These are phyloP conservation scores for Coemansia sp. DNA, from an alignment of 192 early-diverging fungal genomes.

Conservation along the genomic window DNA sequence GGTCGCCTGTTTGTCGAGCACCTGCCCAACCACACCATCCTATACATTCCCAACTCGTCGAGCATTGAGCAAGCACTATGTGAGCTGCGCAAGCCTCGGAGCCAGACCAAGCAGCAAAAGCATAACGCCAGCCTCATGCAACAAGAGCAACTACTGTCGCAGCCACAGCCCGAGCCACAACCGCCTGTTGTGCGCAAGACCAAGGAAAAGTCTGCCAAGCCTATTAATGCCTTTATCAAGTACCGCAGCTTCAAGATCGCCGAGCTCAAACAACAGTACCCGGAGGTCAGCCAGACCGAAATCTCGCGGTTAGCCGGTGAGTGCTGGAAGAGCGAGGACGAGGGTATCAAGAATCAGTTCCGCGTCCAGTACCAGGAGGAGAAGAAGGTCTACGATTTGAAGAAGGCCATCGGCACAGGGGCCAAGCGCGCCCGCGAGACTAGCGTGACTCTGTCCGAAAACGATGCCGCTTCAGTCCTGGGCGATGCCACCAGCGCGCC, in stretches of 20 bases:
- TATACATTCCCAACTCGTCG: slow-evolving; percentile 36
- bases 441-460: slow-evolving; percentile 28
- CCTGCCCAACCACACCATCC: slow-evolving; percentile 45
- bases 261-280: slow-evolving; percentile 51
- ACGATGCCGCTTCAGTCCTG: slow-evolving; percentile 11
- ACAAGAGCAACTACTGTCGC: slow-evolving; percentile 7
- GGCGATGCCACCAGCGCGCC: slow-evolving; percentile 30
- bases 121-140: slow-evolving; percentile 5
- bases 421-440: slow-evolving; percentile 35
- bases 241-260: slow-evolving; percentile 55
- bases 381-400: slow-evolving; percentile 51
- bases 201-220: slow-evolving; percentile 56
- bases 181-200: slow-evolving; percentile 27
- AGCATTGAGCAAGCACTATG: slow-evolving; percentile 35
- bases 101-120: slow-evolving; percentile 22
- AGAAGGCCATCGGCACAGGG: slow-evolving; percentile 36
- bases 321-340: slow-evolving; percentile 51
- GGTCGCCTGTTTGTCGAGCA: slow-evolving; percentile 50
- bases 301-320: slow-evolving; percentile 55
- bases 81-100: slow-evolving; percentile 26
- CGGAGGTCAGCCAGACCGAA: slow-evolving; percentile 52
- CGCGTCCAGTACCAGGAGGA: slow-evolving; percentile 43
- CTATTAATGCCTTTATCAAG: slow-evolving; percentile 56
- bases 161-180: slow-evolving; percentile 15
- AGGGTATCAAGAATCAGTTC: slow-evolving; percentile 54